Base-by-base conservation (phyloP, 2,329 filamentous ascomycete species). In the Colletotrichum theobromicola region DNA sequence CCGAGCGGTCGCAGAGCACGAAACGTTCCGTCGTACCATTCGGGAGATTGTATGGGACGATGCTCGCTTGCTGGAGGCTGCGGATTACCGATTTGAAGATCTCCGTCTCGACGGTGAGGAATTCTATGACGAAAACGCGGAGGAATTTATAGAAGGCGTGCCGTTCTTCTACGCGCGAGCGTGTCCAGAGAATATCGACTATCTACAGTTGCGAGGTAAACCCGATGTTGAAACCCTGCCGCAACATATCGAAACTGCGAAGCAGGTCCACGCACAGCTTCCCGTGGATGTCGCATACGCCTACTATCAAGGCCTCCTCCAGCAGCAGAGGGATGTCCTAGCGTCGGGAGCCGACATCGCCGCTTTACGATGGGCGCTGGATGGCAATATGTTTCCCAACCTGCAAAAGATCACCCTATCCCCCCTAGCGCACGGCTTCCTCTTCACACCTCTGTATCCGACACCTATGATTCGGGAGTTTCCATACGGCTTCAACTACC, bases 401-500 rank as follows among this genome's bases (percentile, higher is more conserved):
- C 77, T 88, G 3, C 79, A 70, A 35, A 81, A 80, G 60, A 77
- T 88, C 21, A 85, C 79, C 0, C 70, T 87, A 15, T 86, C 85
- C 7, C 82, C 82, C 12, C 82, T 83, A 3, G 79, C 84, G 2
- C 85, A 87, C 72, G 84, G 83, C 0, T 77, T 79, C 58, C 70
- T 82, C 0, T 81, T 82, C 12, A 63, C 71, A 1, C 86, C 85
- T 1, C 70, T 82, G 0, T 87, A 87, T 65, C 75, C 84, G 16
- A 87, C 86, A 1, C 86, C 85, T 1, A 85, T 85, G 79, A 84
- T 86, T 32, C 83, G 84, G 8, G 79, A 81, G 5, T 82, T 87
- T 13, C 84, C 84, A 0, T 57, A 73, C 2, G 82, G 83, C 5
- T 85, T 87, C 55, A 83, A 82, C 28, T 86, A 87, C 68, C 82